Base-by-base conservation (phyloP, 2,329 filamentous ascomycete genomes). In the Pyrenochaeta sp. region DNA sequence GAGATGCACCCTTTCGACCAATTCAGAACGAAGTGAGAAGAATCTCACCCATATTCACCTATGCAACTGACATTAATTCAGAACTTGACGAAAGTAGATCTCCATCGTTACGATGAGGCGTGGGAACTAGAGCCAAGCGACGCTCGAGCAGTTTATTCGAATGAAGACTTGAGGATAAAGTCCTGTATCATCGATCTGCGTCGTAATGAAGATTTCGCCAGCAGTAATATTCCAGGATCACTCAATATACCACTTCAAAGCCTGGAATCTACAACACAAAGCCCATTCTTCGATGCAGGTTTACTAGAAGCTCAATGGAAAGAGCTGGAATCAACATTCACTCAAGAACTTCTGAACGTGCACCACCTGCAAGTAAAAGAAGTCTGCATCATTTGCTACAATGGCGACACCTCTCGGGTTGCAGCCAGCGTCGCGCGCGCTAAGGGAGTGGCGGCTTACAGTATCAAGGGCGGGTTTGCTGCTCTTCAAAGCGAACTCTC, bases 1-100 rank as follows among this genome's bases (percentile, higher is more conserved):
- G 72, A 2, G 52, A 71, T 1, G 67, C 70, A 2, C 24, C 40
- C 1, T 60, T 60, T 14, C 50, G 40, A 6, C 44, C 52, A 2
- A 60, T 60, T 27, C 46, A 43, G 6, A 58, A 60, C 9, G 13
- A 54, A 14, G 57, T 53, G 49, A 17, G 40, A 29, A 1, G 3
- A 4, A 1, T 14, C 13, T 23, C 11, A 11, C 6, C 27, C 7
- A 9, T 3, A 7, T 17, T 29, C 3, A 6, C 17, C 4, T 3
- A 4, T 23, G 10, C 6, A 14, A 10, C 41, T 45, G 17, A 45
- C 21, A 9, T 11, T 8, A 5, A 5, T 5, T 8, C 14, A 60
- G 56, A 56, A 58, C 3, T 52, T 60, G 7, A 37, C 43, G 7
- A 37, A 43, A 4, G 56, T 60, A 22, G 56, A 60, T 10, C 32